A percentile compares a stretch with the other conserved stretches of the same genome.
Conservation (phyloP, 352 stramenopile species). For the Albugo laibachii region DNA sequence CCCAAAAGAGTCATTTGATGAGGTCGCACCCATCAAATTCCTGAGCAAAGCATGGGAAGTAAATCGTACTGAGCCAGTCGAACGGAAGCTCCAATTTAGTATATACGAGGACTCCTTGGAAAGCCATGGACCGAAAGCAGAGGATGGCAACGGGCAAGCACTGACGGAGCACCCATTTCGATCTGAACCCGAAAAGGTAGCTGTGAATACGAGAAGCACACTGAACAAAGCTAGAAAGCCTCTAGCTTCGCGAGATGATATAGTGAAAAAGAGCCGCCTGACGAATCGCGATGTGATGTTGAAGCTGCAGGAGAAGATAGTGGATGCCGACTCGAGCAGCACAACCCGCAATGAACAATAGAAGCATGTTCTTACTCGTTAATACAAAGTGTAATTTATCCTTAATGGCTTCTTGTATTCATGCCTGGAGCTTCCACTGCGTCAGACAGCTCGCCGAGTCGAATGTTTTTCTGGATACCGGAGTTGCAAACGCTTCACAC, state of each 20-base stretch:
- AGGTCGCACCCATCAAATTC: conserved; percentile 7
- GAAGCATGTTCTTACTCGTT: conserved; percentile 2
- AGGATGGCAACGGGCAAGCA: not conserved
- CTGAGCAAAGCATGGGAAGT: conserved; percentile 14
- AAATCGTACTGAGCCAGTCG: conserved; percentile 38
- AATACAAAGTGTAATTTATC: not conserved
- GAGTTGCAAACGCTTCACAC: too few relatives aligned
- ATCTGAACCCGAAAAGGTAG: not conserved
- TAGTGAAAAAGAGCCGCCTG: conserved; percentile 23
- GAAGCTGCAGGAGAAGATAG: conserved; percentile 5
- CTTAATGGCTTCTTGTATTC: too few relatives aligned
- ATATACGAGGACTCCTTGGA: conserved; percentile 65
- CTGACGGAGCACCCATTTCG: not conserved
- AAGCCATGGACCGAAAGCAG: not conserved
- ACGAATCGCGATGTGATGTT: conserved; percentile 71
- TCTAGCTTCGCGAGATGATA: conserved; percentile 40
- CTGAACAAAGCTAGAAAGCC: conserved; percentile 20
- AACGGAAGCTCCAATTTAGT: conserved; percentile 70
- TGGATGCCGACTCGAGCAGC: too few relatives aligned
- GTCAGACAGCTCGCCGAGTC: too few relatives aligned
- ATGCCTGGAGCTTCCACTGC: too few relatives aligned
- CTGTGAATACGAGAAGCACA: not conserved
- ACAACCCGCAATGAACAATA: too few relatives aligned
- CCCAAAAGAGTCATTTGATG: conserved; percentile 6
- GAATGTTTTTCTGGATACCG: too few relatives aligned